A percentile compares a stretch with the other conserved stretches of the same genome.
Evolutionary conservation across 1,284 basidiomycete genomes (phyloP).

Genomic region (Volvariella surrecta): DNA sequence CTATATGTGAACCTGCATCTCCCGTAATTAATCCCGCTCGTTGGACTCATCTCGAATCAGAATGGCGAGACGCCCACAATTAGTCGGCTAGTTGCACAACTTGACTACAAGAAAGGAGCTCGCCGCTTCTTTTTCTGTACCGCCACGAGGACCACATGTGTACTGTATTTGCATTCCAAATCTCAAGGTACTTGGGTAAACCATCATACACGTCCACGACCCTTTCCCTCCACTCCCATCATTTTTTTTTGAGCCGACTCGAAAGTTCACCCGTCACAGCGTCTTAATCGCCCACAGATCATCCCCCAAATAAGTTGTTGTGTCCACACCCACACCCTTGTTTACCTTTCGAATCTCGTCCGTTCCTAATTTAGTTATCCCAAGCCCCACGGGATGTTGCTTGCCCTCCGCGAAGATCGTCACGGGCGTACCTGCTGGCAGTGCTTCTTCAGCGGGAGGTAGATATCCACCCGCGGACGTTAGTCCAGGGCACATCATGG

Average conservation of each 20-base stretch:
- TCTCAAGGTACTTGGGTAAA: too few species aligned
- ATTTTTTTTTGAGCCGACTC: background rate
- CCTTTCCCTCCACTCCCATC: too few species aligned
- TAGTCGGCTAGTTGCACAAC: too few species aligned
- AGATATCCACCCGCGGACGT: constrained; percentile 88
- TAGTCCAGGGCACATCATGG: constrained; percentile 97
- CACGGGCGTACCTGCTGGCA: constrained; percentile 69
- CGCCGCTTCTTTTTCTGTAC: too few species aligned
- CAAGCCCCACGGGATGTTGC: constrained; percentile 85
- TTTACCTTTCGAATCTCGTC: constrained; percentile 88
- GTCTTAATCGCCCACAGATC: constrained; percentile 80
- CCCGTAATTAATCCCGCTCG: too few species aligned
- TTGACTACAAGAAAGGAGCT: too few species aligned
- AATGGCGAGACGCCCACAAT: too few species aligned
- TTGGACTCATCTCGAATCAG: too few species aligned
- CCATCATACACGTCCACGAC: too few species aligned
- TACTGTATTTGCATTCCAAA: constrained; percentile 1
- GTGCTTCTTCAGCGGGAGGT: constrained; percentile 63
- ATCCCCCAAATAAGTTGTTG: constrained; percentile 81
- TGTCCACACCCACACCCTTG: constrained; percentile 90
- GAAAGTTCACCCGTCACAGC: constrained; percentile 50
- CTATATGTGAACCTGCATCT: too few species aligned
- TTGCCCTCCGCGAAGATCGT: constrained; percentile 96
- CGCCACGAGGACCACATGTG: too few species aligned
- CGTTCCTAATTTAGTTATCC: constrained; percentile 74